Evolutionary conservation across 306 rosid genomes (phyloP).

Genomic region (Neltuma alba): DNA sequence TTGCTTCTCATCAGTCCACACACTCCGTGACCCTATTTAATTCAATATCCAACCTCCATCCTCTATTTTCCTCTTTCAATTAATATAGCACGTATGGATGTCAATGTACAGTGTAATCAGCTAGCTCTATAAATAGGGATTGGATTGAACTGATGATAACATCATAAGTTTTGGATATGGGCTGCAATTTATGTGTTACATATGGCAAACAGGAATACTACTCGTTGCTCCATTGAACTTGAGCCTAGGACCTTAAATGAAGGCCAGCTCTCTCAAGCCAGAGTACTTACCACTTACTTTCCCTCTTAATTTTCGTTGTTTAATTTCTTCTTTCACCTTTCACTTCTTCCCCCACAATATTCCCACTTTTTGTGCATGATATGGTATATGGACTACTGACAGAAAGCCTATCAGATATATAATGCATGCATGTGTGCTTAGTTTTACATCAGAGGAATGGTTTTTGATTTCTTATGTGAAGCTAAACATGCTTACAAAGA

Average conservation of each 20-base stretch:
- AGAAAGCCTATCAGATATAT: too few relatives aligned
- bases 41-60: conserved; percentile 10
- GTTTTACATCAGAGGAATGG: too few relatives aligned
- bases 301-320: neutral
- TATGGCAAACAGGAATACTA: conserved; percentile 52
- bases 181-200: conserved; percentile 4
- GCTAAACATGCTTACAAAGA: too few relatives aligned
- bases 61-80: neutral
- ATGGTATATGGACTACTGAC: too few relatives aligned
- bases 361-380: too few relatives aligned
- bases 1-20: neutral
- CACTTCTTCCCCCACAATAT: neutral
- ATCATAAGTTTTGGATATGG: conserved; percentile 30
- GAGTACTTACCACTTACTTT: conserved; percentile 42
- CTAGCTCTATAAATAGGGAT: neutral
- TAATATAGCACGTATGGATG: neutral
- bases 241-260: conserved; percentile 81
- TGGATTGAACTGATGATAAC: neutral
- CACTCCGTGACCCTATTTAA: conserved; percentile 53
- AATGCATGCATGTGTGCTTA: too few relatives aligned
- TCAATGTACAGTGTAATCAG: neutral
- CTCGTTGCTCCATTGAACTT: conserved; percentile 68
- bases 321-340: neutral
- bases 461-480: too few relatives aligned
- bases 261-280: conserved; percentile 66